A percentile compares a stretch with the other conserved stretches of the same genome.
phyloP scores from a whole-genome alignment of 2,329 filamentous ascomycete genomes.

The Ramularia endophylla region DNA sequence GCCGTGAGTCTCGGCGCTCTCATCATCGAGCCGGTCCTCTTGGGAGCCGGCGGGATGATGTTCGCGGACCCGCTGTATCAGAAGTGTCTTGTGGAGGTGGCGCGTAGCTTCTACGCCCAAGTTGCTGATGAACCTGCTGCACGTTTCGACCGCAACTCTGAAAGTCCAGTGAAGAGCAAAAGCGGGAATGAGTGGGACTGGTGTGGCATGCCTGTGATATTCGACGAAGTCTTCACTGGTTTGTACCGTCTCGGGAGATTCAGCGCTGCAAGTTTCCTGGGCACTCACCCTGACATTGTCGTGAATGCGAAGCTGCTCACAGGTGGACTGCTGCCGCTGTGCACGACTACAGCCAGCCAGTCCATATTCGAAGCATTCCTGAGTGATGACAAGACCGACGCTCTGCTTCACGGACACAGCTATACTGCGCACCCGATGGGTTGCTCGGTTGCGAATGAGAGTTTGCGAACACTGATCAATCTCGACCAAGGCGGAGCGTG shows the following conservation, averaged over 20 bases:
- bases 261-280: conserved; percentile 64
- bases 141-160: neutral
- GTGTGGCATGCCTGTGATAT: conserved; percentile 71
- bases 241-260: conserved; percentile 73
- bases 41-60: conserved; percentile 79
- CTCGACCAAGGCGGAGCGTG: conserved; percentile 55
- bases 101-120: conserved; percentile 42
- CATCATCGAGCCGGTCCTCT: conserved; percentile 72
- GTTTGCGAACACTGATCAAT: conserved; percentile 52
- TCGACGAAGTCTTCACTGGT: conserved; percentile 85
- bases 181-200: conserved; percentile 41
- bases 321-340: conserved; percentile 71
- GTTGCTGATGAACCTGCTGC: neutral
- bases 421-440: conserved; percentile 82
- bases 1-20: conserved; percentile 67
- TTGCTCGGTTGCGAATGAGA: conserved; percentile 69
- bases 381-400: conserved; percentile 68
- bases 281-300: conserved; percentile 64
- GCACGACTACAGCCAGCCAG: conserved; percentile 67
- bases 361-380: conserved; percentile 67
- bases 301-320: conserved; percentile 82
- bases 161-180: neutral
- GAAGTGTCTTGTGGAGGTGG: conserved; percentile 59
- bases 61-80: conserved; percentile 83
- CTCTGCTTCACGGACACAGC: conserved; percentile 76